Conservation (phyloP, 805 yeast genomes). For the Wickerhamomyces pijperi region DNA sequence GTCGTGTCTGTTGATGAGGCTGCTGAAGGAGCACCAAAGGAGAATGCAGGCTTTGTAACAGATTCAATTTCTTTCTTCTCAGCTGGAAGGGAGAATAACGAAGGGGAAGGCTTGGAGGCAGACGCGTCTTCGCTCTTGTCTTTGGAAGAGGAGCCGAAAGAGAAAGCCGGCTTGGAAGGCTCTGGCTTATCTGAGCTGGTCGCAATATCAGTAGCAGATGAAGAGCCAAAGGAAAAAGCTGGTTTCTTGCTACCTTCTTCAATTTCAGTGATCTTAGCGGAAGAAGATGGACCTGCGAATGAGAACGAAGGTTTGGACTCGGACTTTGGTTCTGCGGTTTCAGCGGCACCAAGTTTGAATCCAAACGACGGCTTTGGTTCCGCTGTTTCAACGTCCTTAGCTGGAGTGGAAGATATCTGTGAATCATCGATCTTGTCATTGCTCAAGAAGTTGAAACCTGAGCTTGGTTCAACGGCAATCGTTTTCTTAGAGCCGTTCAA, state of each 20-base stretch:
- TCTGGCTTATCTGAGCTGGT: too few relatives aligned
- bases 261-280: background rate
- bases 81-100: background rate
- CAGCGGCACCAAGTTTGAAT: too few relatives aligned
- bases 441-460: constrained; percentile 18
- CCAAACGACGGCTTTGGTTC: too few relatives aligned
- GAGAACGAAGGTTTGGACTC: constrained; percentile 8
- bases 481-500: constrained; percentile 1
- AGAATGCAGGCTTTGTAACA: background rate
- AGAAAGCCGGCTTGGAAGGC: constrained; percentile 1
- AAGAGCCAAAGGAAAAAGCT: constrained; percentile 6
- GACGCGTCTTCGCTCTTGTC: too few relatives aligned
- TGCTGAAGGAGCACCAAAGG: background rate
- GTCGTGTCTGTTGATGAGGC: background rate
- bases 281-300: constrained; percentile 5
- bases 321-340: background rate
- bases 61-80: background rate
- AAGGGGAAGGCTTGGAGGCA: background rate
- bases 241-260: constrained; percentile 1
- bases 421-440: constrained; percentile 3
- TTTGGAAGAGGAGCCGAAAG: constrained; percentile 1
- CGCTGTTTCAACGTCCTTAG: too few relatives aligned
- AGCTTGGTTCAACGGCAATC: constrained; percentile 16
- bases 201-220: background rate
- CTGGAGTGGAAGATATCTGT: background rate